These are phyloP conservation scores for Xylaria sp. DNA, from an alignment of 2,329 filamentous ascomycete species.

Conservation along the genomic window DNA sequence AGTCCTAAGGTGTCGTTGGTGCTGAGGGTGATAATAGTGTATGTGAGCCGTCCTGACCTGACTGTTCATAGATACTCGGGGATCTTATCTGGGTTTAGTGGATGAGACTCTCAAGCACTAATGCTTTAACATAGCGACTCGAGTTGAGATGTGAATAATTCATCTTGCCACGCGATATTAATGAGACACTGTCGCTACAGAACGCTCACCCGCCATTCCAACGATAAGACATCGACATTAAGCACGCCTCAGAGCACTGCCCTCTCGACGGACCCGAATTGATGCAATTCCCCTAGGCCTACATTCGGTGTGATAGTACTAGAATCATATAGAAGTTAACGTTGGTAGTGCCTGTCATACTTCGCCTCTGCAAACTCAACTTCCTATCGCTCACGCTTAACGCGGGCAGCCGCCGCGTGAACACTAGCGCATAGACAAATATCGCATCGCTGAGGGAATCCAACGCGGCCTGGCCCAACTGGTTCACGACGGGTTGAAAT, in stretches of 20 bases:
- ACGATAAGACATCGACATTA: not conserved
- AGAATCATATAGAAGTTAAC: not conserved
- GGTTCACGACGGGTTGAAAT: not conserved
- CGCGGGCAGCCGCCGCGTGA: not conserved
- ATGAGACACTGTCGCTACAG: not conserved
- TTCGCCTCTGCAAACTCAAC: not conserved
- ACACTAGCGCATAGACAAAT: too few relatives aligned
- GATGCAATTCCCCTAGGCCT: not conserved
- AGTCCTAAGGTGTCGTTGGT: constrained; percentile 29
- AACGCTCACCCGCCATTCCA: not conserved
- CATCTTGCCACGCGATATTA: not conserved
- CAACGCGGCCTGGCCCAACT: not conserved
- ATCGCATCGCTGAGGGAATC: not conserved
- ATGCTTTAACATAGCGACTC: not conserved
- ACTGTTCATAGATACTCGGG: not conserved
- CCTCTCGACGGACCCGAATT: not conserved
- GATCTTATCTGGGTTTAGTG: not conserved
- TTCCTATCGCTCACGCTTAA: not conserved
- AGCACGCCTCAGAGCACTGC: not conserved
- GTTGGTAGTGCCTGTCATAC: not conserved
- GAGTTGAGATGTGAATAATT: not conserved
- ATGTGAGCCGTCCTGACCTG: too few relatives aligned
- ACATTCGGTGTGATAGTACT: not conserved
- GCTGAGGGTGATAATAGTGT: not conserved
- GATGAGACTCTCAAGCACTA: not conserved